Evolutionary conservation across 2,329 filamentous ascomycete species (phyloP), one percentile per base, ranked within the genome.

Genomic region (Microthyrium microscopicum): DNA sequence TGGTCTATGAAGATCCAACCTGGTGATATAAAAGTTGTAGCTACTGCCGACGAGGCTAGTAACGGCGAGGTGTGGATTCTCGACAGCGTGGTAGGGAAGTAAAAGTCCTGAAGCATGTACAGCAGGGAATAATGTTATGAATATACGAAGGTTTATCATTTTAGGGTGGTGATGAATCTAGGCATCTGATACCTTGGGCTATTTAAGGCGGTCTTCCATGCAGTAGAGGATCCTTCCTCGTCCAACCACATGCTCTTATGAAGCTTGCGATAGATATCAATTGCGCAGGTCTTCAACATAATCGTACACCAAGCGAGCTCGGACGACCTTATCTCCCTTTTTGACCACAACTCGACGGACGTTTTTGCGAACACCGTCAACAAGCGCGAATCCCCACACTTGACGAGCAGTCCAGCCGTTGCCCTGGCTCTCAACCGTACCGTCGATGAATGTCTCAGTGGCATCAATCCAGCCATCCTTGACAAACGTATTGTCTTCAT

Each of bases 61-160:
- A 98, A 95, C 51, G 89, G 89, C 4, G 80, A 95, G 56, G 66
- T 95, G 44, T 91, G 82, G 82, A 67, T 85, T 24, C 49, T 81
- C 39, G 70, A 70, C 42, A 65, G 62, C 4, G 68, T 76, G 17
- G 47, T 77, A 38, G 70, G 22, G 22, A 13, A 25, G 9, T n/a
- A n/a, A n/a, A n/a, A n/a, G n/a, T n/a, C n/a, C n/a, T n/a, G n/a
- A n/a, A n/a, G n/a, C n/a, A n/a, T n/a, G n/a, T n/a, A n/a, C n/a
- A n/a, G n/a, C n/a, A n/a, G n/a, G n/a, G n/a, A n/a, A n/a, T n/a
- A n/a, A n/a, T n/a, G n/a, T n/a, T n/a, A n/a, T n/a, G n/a, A n/a
- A n/a, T n/a, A n/a, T n/a, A n/a, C n/a, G n/a, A n/a, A n/a, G n/a
- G n/a, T n/a, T n/a, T n/a, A n/a, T n/a, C n/a, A n/a, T n/a, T n/a